A percentile compares a stretch with the other conserved stretches of the same genome.
Evolutionary conservation across 495 filamentous ascomycete species (phyloP).

Genomic region (Aspergillus affinis): DNA sequence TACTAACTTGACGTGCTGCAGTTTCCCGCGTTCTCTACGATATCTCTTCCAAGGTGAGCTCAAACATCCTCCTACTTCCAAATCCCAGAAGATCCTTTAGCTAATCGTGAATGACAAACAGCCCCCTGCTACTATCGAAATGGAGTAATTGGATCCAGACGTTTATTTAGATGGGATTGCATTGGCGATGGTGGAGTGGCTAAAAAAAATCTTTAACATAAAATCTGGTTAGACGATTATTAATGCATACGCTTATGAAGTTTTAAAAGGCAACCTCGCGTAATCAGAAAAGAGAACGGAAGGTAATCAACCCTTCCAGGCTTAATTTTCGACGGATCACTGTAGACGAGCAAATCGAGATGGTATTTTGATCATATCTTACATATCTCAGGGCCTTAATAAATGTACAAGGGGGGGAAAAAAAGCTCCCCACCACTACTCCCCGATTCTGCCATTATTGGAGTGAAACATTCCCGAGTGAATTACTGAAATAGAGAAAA

Average conservation of each 20-base stretch:
- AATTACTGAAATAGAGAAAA: not conserved
- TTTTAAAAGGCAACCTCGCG: not conserved
- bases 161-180: not conserved
- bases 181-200: not conserved
- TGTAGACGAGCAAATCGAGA: too few species aligned
- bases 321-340: too few species aligned
- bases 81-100: not conserved
- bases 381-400: not conserved
- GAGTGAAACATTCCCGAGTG: not conserved
- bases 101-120: slow-evolving; percentile 61
- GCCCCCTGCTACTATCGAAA: slow-evolving; percentile 76
- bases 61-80: not conserved
- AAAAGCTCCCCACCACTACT: not conserved
- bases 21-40: slow-evolving; percentile 62
- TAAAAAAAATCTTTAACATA: not conserved
- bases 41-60: slow-evolving; percentile 1
- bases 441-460: not conserved
- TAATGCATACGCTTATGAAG: not conserved
- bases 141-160: slow-evolving; percentile 52
- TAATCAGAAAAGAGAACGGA: not conserved
- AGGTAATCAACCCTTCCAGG: too few species aligned
- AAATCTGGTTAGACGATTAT: not conserved
- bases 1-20: not conserved
- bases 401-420: not conserved
- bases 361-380: too few species aligned